Base-by-base conservation (phyloP, 202 grass and related monocot genomes). In the Zizania palustris region DNA sequence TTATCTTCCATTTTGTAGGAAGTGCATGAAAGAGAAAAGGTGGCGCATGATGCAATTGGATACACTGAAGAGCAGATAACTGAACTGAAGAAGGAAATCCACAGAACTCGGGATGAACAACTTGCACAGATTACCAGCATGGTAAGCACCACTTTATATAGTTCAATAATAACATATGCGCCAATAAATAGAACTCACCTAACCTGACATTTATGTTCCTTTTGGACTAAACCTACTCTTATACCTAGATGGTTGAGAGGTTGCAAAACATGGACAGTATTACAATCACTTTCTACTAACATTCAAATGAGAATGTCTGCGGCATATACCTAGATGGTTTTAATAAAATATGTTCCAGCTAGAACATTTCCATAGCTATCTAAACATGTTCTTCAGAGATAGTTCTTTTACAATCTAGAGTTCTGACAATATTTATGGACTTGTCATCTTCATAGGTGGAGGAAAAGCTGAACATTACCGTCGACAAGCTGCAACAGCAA, bases 101-200 rank as follows among this genome's bases (percentile, higher is more conserved):
- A 87, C 49, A 86, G 86, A 77, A 88, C 85, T 74, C 87, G 93
- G 18, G 87, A 98, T 74, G 87, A 90, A 55, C 95, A 95, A 12
- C 89, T 98, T 78, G 74, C 76, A 9, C 82, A 85, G 61, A 92
- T 95, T 69, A 95, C 96, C 72, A 87, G 66, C 60, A 98, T 98
- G 96, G 96, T 98, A 90, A 75, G 42, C 35, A 9, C 42, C 63
- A 16, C n/a, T 38, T n/a, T 1, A 6, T 51, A 2, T 51, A 51
- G 49, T 51, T 51, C 1, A 51, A n/a, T 4, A 51, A 51, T 14
- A 51, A 1, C 49, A 51, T 51, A n/a, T n/a, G 4, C 15, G 14
- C 13, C 5, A 12, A 15, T 49, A 49, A 12, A 46, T 46, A 2
- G 1, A 28, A 28, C 28, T 28, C 28, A 28, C 28, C 28, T 28